Evolutionary conservation across 1,284 basidiomycete genomes (phyloP), one percentile per base, ranked within the genome.

Genomic region (Thecaphora frezii): DNA sequence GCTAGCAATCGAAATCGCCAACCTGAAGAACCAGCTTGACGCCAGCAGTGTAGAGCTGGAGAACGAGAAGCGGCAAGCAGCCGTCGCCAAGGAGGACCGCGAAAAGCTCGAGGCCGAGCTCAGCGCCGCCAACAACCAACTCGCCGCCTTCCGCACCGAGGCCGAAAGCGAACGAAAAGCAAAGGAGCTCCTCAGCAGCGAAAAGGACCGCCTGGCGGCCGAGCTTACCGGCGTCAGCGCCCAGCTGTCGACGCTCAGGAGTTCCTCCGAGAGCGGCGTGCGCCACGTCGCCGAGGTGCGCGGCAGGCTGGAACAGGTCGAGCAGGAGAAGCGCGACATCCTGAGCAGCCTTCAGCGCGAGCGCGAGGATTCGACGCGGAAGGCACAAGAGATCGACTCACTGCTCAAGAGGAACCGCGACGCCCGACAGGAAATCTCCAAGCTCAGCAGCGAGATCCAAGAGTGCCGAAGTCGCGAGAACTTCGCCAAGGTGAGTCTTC

Each of bases 271-370:
- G 38, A 65, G 44, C 39, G 69, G 66, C 40, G 56, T 61, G 13
- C 51, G 59, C 30, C 63, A 66, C 30, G 58, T 60, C 40, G 58
- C 58, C 33, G 70, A 70, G 18, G 47, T 64, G 0, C 58, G 59
- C 22, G 67, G 58, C 1, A 44, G 60, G 45, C 54, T 72, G 39
- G 64, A 72, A 12, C 56, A 65, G 39, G 58, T 67, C 25, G 71
- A 77, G 53, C 60, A 72, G 38, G 75, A 77, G 59, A 77, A 77
- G 62, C 66, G 71, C 44, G 66, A 69, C 53, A 53, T 77, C 30
- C 65, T 77, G n/a, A 66, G 61, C 19, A 66, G 65, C 37, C 66
- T 76, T 24, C 72, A 77, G 42, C 59, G 71, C 25, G 75, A 77
- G 53, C 62, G 67, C 16, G 66, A 70, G 23, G 73, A 76, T 24